Base-by-base conservation (phyloP, 2,329 filamentous ascomycete genomes). In the Aspergillus sojae region DNA sequence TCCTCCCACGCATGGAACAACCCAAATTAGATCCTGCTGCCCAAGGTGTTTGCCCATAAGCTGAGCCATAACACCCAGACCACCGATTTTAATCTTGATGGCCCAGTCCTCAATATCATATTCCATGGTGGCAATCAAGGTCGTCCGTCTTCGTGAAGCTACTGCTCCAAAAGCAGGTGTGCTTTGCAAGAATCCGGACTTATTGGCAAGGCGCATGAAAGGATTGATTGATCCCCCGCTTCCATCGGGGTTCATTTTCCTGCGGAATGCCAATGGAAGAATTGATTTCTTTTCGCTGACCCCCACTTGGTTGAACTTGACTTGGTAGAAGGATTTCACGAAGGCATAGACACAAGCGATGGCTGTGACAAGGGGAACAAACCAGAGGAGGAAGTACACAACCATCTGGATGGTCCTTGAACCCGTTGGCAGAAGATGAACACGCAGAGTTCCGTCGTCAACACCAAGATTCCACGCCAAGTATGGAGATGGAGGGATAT, bases 71-170 rank as follows among this genome's bases (percentile, higher is more conserved):
- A 90, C 88, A 74, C 88, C 88, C 5, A 91, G 80, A 64, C 88
- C 88, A 64, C 88, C 88, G 54, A 91, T 91, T 77, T 91, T 91
- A 77, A 91, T 88, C 75, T 89, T 90, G 77, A 91, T 88, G 4
- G 77, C 82, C 86, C 88, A 90, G 71, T 91, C 88, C 61, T 88
- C 86, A 64, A 91, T 90, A 65, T 90, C 87, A 75, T 91, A 91
- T 74, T 91, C 88, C 86, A 91, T 89, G 7, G 88, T 90, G 14
- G 87, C 88, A 59, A 91, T 89, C 26, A 91, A 81, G 2, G 89
- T 85, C 36, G 84, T 89, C n/a, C 85, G 79, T 52, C 80, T 65
- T 41, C 68, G 72, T 23, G 79, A 74, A n/a, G 68, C 66, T 46
- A 70, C 73, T 39, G 67, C 68, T 34, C 71, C 72, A 57, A 78